Conservation (phyloP, 2,329 filamentous ascomycete genomes). For the Biscogniauxia marginata region DNA sequence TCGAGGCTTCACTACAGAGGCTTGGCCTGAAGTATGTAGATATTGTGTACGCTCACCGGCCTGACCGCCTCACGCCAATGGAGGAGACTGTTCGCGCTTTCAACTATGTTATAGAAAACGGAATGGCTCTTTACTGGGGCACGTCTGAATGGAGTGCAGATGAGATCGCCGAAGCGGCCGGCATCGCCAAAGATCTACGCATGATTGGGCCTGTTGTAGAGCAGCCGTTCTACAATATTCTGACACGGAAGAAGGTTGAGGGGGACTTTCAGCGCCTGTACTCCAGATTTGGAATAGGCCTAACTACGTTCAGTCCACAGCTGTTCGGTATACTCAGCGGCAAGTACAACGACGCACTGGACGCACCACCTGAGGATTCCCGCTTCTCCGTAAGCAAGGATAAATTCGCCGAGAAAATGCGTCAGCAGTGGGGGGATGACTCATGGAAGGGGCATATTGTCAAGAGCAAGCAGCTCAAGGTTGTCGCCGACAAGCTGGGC, state of each 20-base stretch:
- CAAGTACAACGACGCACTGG: slow-evolving; percentile 64
- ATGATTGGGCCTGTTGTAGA: slow-evolving; percentile 51
- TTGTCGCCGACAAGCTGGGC: slow-evolving; percentile 57
- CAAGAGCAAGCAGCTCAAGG: slow-evolving; percentile 43
- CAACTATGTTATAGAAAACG: slow-evolving; percentile 51
- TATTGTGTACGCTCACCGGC: slow-evolving; percentile 61
- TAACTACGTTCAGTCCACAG: slow-evolving; percentile 48
- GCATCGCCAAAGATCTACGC: slow-evolving; percentile 55
- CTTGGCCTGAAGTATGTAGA: slow-evolving; percentile 67
- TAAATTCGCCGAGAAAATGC: slow-evolving; percentile 58
- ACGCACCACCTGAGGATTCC: slow-evolving; percentile 59
- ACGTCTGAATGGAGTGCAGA: slow-evolving; percentile 59
- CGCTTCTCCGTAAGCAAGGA: slow-evolving; percentile 62
- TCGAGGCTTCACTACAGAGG: slow-evolving; percentile 56
- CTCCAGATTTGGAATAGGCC: slow-evolving; percentile 56
- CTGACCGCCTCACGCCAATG: slow-evolving; percentile 57
- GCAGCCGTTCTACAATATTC: slow-evolving; percentile 59
- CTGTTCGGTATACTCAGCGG: slow-evolving; percentile 58
- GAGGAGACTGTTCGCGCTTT: slow-evolving; percentile 59
- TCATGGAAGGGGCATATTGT: slow-evolving; percentile 53
- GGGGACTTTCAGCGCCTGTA: slow-evolving; percentile 59
- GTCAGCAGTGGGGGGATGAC: slow-evolving; percentile 56
- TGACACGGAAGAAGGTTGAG: slow-evolving; percentile 61
- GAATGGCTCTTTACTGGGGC: slow-evolving; percentile 63
- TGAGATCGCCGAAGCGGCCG: slow-evolving; percentile 58